Base-by-base conservation (phyloP, 2,329 filamentous ascomycete genomes). In the Fusarium staphyleae region DNA sequence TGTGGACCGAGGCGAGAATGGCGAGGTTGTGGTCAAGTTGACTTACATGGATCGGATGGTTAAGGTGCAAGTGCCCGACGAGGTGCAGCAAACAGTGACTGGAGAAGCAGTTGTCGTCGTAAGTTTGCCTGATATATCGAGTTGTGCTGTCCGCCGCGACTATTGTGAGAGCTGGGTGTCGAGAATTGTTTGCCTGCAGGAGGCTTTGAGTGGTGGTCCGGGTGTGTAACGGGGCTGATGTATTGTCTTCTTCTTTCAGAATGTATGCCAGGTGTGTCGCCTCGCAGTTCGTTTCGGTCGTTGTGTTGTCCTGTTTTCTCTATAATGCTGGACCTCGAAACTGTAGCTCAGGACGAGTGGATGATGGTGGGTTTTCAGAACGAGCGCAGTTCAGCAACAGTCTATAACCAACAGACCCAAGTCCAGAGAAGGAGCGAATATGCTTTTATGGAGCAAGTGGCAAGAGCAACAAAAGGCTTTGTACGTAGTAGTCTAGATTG, bases 1-100 rank as follows among this genome's bases (percentile, higher is more conserved):
- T 41, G 45, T 26, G 33, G 47, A 42, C 40, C 22, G 36, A 45
- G 26, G 43, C 41, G 48, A 39, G 30, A 44, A n/a, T 46, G 37
- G 24, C 42, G 50, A 52, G 53, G 57, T 55, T 52, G 45, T 46
- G 29, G 22, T 24, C 7, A 33, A 47, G 47, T 52, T 48, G 56
- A 60, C 65, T 67, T 66, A 67, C 65, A 64, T 66, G 61, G 49
- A 57, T 64, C 51, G 32, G 59, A 55, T 48, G 42, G 43, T 47
- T 47, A 58, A 43, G 45, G 28, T 42, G 42, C 46, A 50, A 45
- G 34, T 34, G 34, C 34, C 47, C 48, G 42, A 36, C 15, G 19
- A 45, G 30, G 48, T 50, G 18, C 39, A 45, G 44, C 24, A 55
- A 52, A 48, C 48, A 52, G 34, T 26, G 30, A 46, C 29, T 48